Conservation (phyloP, 2,329 filamentous ascomycete genomes). For the Chaetomiaceae sp. region DNA sequence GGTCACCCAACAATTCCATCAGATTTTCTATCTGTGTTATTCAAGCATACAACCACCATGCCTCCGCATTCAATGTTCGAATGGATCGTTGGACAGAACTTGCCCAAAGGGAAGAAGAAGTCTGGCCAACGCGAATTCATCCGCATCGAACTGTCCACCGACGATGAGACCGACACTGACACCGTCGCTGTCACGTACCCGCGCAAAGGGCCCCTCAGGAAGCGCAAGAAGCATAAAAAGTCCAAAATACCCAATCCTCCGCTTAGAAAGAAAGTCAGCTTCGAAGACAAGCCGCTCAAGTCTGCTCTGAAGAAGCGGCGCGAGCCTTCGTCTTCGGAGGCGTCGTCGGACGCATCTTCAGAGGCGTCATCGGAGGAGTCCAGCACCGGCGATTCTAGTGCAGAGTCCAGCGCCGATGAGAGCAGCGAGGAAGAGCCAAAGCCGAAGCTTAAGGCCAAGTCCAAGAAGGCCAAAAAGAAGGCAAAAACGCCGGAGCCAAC, state of each 20-base stretch:
- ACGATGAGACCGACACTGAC: conserved; percentile 50
- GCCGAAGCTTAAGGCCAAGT: neutral
- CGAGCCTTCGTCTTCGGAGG: neutral
- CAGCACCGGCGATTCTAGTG: neutral
- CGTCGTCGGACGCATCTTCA: neutral
- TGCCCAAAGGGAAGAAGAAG: conserved; percentile 19
- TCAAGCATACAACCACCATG: conserved; percentile 26
- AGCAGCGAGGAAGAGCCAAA: conserved; percentile 7
- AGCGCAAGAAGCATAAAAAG: conserved; percentile 7
- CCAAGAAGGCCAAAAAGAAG: conserved; percentile 13
- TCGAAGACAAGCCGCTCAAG: conserved; percentile 34
- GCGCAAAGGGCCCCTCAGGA: conserved; percentile 30
- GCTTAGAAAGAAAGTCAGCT: conserved; percentile 43
- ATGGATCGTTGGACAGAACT: conserved; percentile 40
- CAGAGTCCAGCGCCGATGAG: conserved; percentile 4
- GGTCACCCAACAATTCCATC: neutral
- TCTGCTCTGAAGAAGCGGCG: conserved; percentile 36
- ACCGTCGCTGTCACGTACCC: conserved; percentile 47
- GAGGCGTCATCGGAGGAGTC: conserved; percentile 5
- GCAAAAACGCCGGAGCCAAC: conserved; percentile 23
- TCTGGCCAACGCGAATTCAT: conserved; percentile 27
- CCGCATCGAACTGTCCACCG: conserved; percentile 43
- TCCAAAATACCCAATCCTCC: neutral
- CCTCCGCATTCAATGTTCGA: conserved; percentile 38
- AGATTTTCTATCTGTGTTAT: neutral